These are phyloP conservation scores for Tetragonia tetragonoides DNA, from an alignment of 148 eudicot genomes.

Conservation along the genomic window DNA sequence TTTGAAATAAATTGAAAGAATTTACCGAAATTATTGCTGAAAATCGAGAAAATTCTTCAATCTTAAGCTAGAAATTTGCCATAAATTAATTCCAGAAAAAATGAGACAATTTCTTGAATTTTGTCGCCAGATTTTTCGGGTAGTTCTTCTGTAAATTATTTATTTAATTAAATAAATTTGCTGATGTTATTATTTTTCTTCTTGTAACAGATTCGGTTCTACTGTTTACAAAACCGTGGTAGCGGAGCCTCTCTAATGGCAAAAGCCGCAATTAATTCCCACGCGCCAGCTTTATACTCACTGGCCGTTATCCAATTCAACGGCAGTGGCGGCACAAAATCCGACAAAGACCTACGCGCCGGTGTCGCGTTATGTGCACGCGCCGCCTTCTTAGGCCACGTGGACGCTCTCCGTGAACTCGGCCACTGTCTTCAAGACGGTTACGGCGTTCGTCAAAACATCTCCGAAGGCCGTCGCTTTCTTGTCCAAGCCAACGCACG, in stretches of 20 bases:
- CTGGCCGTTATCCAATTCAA: constrained; percentile 83
- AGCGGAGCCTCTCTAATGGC: constrained; percentile 74
- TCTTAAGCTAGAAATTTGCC: too few relatives aligned
- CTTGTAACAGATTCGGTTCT: constrained; percentile 64
- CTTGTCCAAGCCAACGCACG: constrained; percentile 93
- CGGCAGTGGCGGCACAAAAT: constrained; percentile 78
- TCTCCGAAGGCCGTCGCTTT: constrained; percentile 77
- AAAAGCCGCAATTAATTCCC: constrained; percentile 67
- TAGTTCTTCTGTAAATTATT: neutral
- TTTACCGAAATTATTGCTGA: too few relatives aligned
- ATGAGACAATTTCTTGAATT: neutral
- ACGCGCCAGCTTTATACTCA: constrained; percentile 67
- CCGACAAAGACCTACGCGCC: constrained; percentile 75
- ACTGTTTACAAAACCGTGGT: constrained; percentile 61
- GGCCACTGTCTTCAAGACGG: constrained; percentile 99
- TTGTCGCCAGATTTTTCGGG: neutral
- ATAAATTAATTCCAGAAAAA: too few relatives aligned
- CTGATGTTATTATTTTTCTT: neutral
- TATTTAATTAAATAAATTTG: neutral
- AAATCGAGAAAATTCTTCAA: too few relatives aligned
- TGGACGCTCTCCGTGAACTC: constrained; percentile 85
- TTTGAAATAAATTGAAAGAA: too few relatives aligned
- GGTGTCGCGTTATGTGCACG: constrained; percentile 91
- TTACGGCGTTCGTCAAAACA: constrained; percentile 84
- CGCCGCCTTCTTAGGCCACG: constrained; percentile 86